Base-by-base conservation (phyloP, 2,329 filamentous ascomycete species). In the Arthrocladium fulminans region DNA sequence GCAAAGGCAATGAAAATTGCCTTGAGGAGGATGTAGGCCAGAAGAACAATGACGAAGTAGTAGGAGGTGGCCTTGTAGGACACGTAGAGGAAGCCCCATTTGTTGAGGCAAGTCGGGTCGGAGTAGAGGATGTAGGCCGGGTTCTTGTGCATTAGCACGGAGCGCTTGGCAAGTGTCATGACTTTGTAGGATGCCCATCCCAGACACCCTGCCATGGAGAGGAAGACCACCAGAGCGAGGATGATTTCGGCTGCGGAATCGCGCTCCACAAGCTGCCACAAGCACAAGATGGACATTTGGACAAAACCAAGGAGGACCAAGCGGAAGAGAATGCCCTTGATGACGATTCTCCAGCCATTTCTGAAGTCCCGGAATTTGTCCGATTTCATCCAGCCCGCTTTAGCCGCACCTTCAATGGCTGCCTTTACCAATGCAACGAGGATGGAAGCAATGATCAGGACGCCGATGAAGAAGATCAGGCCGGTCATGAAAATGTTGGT, bases 41-140 rank as follows among this genome's bases (percentile, higher is more conserved):
- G 73, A 46, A 84, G 70, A 0, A 88, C 87, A 29, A 94, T 78
- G 59, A 96, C 87, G 67, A 90, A 96, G 73, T 94, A 96, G 76
- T 95, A 96, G 32, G 88, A 88, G 2, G 88, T 90, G 32, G 90
- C 90, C 61, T 90, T 86, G 76, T 94, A 96, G 66, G 95, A 89
- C 34, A 97, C 88, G 64, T 97, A 97, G 56, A 97, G 79, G 73
- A 96, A 96, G 19, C 90, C 90, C 90, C 89, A 96, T 70, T 95
- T 94, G 78, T 96, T 95, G 55, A 97, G 78, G 46, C 86, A 83
- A 54, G 87, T 79, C n/a, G 89, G 88, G 61, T 97, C 89, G 2
- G 90, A 95, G 72, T 94, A 97, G 53, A 97, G 81, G 59, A 96
- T 95, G 68, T 96, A 96, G 23, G 89, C 90, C 22, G 90, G 88